phyloP scores from a whole-genome alignment of 768 basidiomycete species.

The Boletus huronensis region DNA sequence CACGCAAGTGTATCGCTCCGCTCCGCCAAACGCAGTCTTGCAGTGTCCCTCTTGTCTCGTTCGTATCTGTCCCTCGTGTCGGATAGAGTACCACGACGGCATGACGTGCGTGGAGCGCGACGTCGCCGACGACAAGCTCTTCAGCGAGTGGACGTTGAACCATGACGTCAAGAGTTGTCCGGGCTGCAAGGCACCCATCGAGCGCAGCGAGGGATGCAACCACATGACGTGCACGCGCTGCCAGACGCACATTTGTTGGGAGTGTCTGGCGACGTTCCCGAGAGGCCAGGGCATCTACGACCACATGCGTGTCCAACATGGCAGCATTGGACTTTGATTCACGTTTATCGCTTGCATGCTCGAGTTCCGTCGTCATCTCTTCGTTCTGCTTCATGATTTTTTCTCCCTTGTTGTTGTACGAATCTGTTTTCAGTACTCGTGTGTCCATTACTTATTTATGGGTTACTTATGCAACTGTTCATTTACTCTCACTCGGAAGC shows the following conservation, averaged over 20 bases:
- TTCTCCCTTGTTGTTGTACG: slow-evolving; percentile 14
- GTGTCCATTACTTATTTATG: slow-evolving; percentile 19
- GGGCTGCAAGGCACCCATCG: slow-evolving; percentile 65
- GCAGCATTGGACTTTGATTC: slow-evolving; percentile 49
- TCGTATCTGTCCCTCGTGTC: slow-evolving; percentile 66
- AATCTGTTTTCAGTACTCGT: not conserved
- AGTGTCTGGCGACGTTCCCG: slow-evolving; percentile 68
- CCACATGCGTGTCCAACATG: slow-evolving; percentile 70
- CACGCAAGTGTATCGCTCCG: slow-evolving; percentile 63
- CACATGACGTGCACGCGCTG: slow-evolving; percentile 79
- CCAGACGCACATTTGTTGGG: slow-evolving; percentile 79
- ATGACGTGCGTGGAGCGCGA: slow-evolving; percentile 60
- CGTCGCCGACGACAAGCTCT: slow-evolving; percentile 49
- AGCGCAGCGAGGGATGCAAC: slow-evolving; percentile 74
- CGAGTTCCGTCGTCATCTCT: not conserved
- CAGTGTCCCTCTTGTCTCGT: slow-evolving; percentile 70
- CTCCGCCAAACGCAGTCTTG: slow-evolving; percentile 45
- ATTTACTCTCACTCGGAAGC: no score
- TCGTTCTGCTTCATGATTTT: slow-evolving; percentile 1
- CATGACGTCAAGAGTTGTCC: slow-evolving; percentile 77
- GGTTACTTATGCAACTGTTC: slow-evolving; percentile 16
- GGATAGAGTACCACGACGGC: slow-evolving; percentile 60
- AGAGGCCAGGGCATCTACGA: slow-evolving; percentile 69
- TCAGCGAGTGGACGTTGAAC: slow-evolving; percentile 58
- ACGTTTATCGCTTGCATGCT: not conserved